A percentile compares a stretch with the other conserved stretches of the same genome.
Evolutionary conservation across 495 filamentous ascomycete species (phyloP).

Genomic region (Cenococcum geophilum): DNA sequence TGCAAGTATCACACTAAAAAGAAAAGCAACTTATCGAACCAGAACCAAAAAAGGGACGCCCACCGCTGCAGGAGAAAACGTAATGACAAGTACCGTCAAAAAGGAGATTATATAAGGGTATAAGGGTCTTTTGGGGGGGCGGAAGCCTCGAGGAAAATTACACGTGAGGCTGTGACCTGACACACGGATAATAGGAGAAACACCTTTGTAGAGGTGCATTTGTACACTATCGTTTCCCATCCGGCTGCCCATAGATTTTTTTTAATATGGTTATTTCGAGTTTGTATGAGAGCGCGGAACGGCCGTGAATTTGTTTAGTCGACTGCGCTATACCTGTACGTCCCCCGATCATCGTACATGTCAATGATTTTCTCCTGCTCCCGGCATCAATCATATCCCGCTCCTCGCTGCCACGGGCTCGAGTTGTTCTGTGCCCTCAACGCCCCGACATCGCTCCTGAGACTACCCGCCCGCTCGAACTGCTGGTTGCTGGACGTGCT

Average conservation of each 20-base stretch:
- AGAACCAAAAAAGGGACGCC: no score
- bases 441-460: constrained; percentile 21
- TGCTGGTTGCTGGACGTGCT: constrained; percentile 9
- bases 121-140: no score
- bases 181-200: no score
- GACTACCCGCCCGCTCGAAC: constrained; percentile 19
- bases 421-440: constrained; percentile 51
- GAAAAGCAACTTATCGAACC: no score
- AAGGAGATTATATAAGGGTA: no score
- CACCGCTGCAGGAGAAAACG: no score
- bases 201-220: not conserved
- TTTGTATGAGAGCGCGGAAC: not conserved
- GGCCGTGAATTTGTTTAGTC: not conserved
- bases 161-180: no score
- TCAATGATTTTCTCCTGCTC: constrained; percentile 30
- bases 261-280: no score
- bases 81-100: no score
- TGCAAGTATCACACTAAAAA: no score
- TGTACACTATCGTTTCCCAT: not conserved
- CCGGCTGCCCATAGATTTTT: not conserved
- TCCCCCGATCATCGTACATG: constrained; percentile 24
- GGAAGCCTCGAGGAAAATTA: no score
- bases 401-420: constrained; percentile 63
- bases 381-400: constrained; percentile 54
- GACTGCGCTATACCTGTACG: not conserved